Evolutionary conservation across 2,329 filamentous ascomycete genomes (phyloP), one percentile per base, ranked within the genome.

Genomic region (Xylariaceae sp.): DNA sequence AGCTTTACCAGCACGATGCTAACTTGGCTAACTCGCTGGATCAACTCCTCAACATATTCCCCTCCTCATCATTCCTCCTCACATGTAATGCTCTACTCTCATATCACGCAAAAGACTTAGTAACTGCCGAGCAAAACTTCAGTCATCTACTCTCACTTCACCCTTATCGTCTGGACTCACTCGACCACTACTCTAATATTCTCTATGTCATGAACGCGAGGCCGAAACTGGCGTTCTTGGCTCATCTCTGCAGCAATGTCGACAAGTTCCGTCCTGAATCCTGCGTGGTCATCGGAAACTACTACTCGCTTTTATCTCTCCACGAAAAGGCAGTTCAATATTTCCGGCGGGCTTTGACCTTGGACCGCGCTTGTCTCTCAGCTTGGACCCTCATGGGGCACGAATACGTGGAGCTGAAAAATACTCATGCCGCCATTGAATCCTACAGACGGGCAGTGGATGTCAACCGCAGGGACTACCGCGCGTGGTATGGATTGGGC

Each of bases 371-470:
- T 22, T 99, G 94, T 68, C 80, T 96, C 15, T 95, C 91, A 0
- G 94, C 94, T 1, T 99, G 94, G 94, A 99, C 94, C 0, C 78
- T 99, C 1, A 97, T 99, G 92, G 94, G 94, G 1, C 94, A 99
- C 70, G 94, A 99, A 70, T 99, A 96, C 64, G 91, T 97, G 50
- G 94, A 99, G 71, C 85, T 99, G 72, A 99, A 97, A 68, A 99
- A 99, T 68, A 97, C 92, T 0, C 94, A 99, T 65, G 92, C 94
- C 0, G 94, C 94, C 8, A 97, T 99, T 57, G 94, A 99, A 70
- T 95, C 90, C 1, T 99, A 99, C 67, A 85, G 94, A 1, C 86
- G 94, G 40, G 94, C 94, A 1, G 92, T 99, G 1, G 94, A 99
- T 65, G 89, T 94, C 62, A 97, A 99, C 67, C 84, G 92, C 32